Percentiles rank a stretch among this genome's conserved stretches.
Conservation (phyloP, 1,284 basidiomycete species). For the Pseudozyma thailandica region DNA sequence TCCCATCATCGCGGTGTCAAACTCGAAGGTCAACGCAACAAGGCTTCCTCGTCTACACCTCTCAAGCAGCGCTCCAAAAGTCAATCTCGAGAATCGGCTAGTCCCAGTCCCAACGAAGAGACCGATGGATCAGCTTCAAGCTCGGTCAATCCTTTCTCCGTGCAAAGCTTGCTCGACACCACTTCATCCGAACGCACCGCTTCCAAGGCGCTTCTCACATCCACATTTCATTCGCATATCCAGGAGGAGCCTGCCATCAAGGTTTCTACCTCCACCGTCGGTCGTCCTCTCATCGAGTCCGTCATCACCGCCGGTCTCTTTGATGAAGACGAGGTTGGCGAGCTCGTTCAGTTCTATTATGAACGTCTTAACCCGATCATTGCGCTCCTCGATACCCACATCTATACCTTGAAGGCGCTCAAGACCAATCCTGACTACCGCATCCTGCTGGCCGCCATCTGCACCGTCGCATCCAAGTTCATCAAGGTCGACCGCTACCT, state of each 20-base stretch:
- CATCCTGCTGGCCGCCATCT: constrained; percentile 81
- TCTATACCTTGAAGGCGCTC: constrained; percentile 73
- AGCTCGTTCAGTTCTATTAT: constrained; percentile 46
- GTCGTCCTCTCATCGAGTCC: constrained; percentile 47
- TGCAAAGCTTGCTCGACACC: constrained; percentile 49
- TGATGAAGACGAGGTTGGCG: constrained; percentile 42
- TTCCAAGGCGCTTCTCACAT: constrained; percentile 46
- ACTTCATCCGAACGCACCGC: constrained; percentile 40
- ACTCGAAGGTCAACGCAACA: constrained; percentile 34
- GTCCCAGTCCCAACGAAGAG: constrained; percentile 33
- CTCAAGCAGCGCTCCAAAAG: constrained; percentile 25
- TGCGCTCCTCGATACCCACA: constrained; percentile 67
- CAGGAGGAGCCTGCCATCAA: constrained; percentile 47
- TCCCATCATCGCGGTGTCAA: constrained; percentile 49
- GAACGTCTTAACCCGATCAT: constrained; percentile 55
- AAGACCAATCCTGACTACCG: constrained; percentile 75
- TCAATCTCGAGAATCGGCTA: constrained; percentile 25
- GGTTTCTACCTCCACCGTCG: constrained; percentile 26
- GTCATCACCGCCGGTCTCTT: constrained; percentile 45
- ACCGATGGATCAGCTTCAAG: constrained; percentile 23
- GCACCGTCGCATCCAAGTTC: constrained; percentile 86
- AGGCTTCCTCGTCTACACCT: constrained; percentile 12
- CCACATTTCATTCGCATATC: constrained; percentile 43
- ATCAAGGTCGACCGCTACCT: constrained; percentile 74
- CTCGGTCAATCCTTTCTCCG: constrained; percentile 44